phyloP scores from a whole-genome alignment of 805 yeast species.

The Blastobotrys americana region DNA sequence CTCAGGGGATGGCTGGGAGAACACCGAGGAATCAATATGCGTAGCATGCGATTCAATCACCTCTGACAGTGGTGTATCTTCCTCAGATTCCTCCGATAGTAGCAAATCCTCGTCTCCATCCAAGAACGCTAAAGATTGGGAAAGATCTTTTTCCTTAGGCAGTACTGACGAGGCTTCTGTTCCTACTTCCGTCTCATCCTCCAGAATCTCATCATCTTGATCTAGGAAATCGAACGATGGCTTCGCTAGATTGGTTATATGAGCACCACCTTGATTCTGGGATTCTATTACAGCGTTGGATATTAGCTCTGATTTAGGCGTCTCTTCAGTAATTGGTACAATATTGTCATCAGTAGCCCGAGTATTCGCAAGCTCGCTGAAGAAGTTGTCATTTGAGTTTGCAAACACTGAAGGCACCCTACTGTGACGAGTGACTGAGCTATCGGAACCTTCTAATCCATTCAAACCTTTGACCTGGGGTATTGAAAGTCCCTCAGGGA shows the following conservation, averaged over 20 bases:
- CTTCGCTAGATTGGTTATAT: background rate
- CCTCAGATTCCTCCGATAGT: conserved; percentile 26
- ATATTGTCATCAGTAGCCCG: conserved; percentile 1
- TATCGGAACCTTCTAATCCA: no score
- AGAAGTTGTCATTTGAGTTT: conserved; percentile 7
- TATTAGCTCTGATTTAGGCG: background rate
- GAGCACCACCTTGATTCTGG: background rate
- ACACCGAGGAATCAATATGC: background rate
- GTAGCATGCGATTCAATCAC: background rate
- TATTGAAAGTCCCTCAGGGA: no score
- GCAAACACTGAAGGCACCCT: conserved; percentile 11
- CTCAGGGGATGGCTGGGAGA: conserved; percentile 5
- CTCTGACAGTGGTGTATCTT: conserved; percentile 2
- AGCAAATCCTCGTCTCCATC: conserved; percentile 30
- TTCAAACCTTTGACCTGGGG: no score
- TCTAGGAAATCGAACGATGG: conserved; percentile 1
- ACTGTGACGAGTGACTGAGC: conserved; percentile 5
- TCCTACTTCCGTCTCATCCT: conserved; percentile 1
- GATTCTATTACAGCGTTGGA: background rate
- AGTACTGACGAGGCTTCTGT: background rate
- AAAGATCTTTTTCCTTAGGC: background rate
- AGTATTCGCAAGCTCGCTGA: background rate
- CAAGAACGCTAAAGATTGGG: conserved; percentile 26
- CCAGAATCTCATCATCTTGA: background rate
- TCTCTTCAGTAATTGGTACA: background rate